Percentiles rank a stretch among this genome's conserved stretches.
phyloP scores from a whole-genome alignment of 441 rosid species.

The Dalechampia spathulata region DNA sequence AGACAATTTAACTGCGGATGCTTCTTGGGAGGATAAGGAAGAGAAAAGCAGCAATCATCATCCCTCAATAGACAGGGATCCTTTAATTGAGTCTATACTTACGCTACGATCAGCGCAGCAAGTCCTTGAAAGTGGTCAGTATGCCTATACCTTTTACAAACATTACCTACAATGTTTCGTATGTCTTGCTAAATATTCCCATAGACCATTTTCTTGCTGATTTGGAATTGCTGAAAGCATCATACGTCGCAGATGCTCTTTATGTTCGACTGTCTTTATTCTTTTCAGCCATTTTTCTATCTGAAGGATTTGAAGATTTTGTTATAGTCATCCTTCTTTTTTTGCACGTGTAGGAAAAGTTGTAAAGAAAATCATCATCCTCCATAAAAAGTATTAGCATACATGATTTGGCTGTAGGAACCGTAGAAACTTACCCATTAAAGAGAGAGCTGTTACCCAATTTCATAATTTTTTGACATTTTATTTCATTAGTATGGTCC shows the following conservation, averaged over 20 bases:
- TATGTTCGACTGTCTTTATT: neutral
- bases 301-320: too few relatives aligned
- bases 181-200: too few relatives aligned
- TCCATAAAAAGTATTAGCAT: neutral
- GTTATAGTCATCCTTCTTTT: too few relatives aligned
- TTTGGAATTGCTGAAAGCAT: neutral
- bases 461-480: neutral
- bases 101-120: constrained; percentile 56
- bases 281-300: neutral
- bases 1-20: constrained; percentile 42
- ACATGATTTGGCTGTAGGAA: too few relatives aligned
- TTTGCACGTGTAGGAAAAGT: neutral
- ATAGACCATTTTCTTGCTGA: neutral
- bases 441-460: neutral
- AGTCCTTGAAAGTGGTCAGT: constrained; percentile 64
- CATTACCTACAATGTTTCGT: too few relatives aligned
- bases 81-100: constrained; percentile 43
- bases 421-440: neutral
- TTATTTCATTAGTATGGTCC: neutral
- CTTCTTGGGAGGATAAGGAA: constrained; percentile 41
- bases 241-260: neutral
- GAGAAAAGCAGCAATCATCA: constrained; percentile 34
- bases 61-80: constrained; percentile 34
- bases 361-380: neutral
- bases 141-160: neutral